phyloP scores from a whole-genome alignment of 192 early-diverging fungal species.

The Cladochytrium replicatum region DNA sequence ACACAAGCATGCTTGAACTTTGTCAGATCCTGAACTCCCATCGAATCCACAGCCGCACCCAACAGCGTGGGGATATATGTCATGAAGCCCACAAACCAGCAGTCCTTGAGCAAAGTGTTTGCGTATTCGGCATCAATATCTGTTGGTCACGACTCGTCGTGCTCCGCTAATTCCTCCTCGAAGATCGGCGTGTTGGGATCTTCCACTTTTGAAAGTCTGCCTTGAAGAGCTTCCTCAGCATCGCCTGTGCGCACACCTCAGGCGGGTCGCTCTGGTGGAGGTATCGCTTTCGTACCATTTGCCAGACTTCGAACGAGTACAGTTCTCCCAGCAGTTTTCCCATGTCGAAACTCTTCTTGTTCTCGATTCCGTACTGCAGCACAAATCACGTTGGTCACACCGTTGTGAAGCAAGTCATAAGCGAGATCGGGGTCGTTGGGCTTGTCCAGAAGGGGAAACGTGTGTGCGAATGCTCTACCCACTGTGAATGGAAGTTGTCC shows the following conservation, averaged over 20 bases:
- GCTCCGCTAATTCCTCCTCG: constrained; percentile 6
- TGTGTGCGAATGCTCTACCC: constrained; percentile 8
- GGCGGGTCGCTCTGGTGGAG: constrained; percentile 5
- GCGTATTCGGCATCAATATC: constrained; percentile 7
- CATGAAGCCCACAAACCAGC: constrained; percentile 8
- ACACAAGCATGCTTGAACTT: constrained; percentile 1
- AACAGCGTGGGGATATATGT: constrained; percentile 9
- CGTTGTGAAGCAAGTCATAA: constrained; percentile 6
- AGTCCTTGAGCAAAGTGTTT: constrained; percentile 1
- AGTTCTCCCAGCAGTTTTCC: constrained; percentile 13
- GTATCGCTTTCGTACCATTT: constrained; percentile 13
- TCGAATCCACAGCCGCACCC: neutral
- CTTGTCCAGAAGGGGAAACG: constrained; percentile 6
- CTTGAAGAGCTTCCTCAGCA: constrained; percentile 10
- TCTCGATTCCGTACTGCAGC: constrained; percentile 5
- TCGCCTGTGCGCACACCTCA: too few species aligned
- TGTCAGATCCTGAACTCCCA: neutral
- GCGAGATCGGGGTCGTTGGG: neutral
- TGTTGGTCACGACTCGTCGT: neutral
- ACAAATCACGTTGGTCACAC: constrained; percentile 7
- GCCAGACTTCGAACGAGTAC: constrained; percentile 19
- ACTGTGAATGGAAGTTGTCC: constrained; percentile 4
- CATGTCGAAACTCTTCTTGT: too few species aligned
- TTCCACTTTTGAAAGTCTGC: constrained; percentile 3
- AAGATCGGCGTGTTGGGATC: neutral